A percentile compares a stretch with the other conserved stretches of the same genome.
Evolutionary conservation across 768 basidiomycete genomes (phyloP).

Genomic region (Suillus paluster): DNA sequence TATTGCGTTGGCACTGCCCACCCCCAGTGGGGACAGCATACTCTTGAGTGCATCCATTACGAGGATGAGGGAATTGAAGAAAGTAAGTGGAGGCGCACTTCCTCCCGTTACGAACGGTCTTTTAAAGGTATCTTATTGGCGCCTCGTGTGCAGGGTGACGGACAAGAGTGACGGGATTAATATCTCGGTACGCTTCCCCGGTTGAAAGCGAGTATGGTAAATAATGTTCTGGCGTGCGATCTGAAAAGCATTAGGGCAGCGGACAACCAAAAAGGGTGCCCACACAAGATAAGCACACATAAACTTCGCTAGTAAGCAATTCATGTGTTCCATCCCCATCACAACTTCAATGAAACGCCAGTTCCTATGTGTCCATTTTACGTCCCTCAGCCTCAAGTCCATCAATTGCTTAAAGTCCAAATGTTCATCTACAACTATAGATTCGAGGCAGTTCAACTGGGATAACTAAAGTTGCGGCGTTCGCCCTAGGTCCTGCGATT

Average conservation of each 20-base stretch:
- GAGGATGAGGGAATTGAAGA: constrained; percentile 10
- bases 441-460: constrained; percentile 2
- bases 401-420: background rate
- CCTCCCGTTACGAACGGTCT: constrained; percentile 39
- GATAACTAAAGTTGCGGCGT: constrained; percentile 12
- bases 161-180: constrained; percentile 31
- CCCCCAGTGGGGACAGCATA: constrained; percentile 71
- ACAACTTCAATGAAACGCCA: constrained; percentile 4
- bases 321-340: background rate
- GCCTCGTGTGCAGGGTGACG: constrained; percentile 42
- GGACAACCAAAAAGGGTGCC: constrained; percentile 23
- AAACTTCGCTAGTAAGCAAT: background rate
- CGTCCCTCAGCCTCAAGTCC: constrained; percentile 8
- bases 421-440: background rate
- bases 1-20: constrained; percentile 63
- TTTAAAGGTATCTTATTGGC: constrained; percentile 36
- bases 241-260: constrained; percentile 18
- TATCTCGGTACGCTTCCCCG: constrained; percentile 35
- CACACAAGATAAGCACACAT: constrained; percentile 12
- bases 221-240: constrained; percentile 24
- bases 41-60: constrained; percentile 73
- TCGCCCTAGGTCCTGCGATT: constrained; percentile 14
- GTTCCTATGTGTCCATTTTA: background rate
- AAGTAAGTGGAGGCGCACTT: constrained; percentile 39
- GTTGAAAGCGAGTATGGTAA: constrained; percentile 25